Percentiles rank a stretch among this genome's conserved stretches.
Conservation (phyloP, 352 stramenopile genomes). For the Halophytophthora polymorphica region DNA sequence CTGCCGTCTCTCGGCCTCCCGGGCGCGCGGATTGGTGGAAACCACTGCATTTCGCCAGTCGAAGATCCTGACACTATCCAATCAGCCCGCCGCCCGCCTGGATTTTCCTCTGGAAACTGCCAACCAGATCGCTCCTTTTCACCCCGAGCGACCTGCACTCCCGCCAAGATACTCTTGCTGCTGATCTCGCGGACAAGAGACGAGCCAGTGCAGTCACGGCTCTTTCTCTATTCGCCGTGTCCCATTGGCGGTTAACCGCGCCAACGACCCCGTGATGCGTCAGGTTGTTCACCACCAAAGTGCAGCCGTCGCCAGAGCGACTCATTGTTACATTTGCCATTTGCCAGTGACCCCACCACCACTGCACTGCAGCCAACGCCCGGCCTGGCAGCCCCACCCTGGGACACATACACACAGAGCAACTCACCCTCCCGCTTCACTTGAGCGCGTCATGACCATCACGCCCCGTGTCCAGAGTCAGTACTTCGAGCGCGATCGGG, state of each 20-base stretch:
- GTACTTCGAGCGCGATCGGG: conserved; percentile 35
- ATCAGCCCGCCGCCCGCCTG: conserved; percentile 11
- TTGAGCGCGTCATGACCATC: conserved; percentile 23
- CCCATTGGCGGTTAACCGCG: too few species aligned
- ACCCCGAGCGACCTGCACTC: not conserved
- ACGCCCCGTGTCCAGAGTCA: conserved; percentile 33
- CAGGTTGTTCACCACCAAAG: conserved; percentile 5
- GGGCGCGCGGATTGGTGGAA: too few species aligned
- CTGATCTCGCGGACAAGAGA: not conserved
- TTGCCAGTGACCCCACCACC: conserved; percentile 15
- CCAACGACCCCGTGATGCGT: not conserved
- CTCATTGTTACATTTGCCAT: conserved; percentile 31
- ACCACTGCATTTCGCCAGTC: conserved; percentile 19
- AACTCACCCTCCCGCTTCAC: conserved; percentile 6
- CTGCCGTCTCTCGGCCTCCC: too few species aligned
- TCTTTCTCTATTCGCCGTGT: too few species aligned
- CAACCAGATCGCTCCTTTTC: not conserved
- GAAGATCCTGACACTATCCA: conserved; percentile 33
- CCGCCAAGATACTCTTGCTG: not conserved
- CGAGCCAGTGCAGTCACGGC: too few species aligned
- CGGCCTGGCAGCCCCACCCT: conserved; percentile 1
- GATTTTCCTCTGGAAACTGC: conserved; percentile 27
- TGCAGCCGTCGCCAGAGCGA: not conserved
- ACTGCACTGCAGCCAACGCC: conserved; percentile 7
- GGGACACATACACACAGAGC: too few species aligned